Base-by-base conservation (phyloP, 805 yeast species). In the Maudiozyma turicensis region DNA sequence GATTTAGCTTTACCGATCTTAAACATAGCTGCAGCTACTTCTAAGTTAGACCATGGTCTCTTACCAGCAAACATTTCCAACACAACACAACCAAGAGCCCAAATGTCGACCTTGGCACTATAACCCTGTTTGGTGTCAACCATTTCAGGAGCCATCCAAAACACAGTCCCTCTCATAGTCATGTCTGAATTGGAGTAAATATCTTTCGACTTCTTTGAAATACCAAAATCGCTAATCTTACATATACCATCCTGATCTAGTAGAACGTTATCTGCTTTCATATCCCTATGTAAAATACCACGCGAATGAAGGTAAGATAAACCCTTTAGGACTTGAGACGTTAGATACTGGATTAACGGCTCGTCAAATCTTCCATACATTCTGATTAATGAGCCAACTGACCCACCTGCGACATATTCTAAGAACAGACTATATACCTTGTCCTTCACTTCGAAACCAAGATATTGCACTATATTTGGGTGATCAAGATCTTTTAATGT, bases 131-230 rank as follows among this genome's bases (percentile, higher is more conserved):
- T 82, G 50, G 87, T 88, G 63, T 89, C 91, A 46, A 93, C 89
- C 54, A 95, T 96, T 63, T 93, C 99, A 0, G 99, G 99, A 0
- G 99, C 99, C 99, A 93, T 93, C 99, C 99, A 93, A 65, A 90
- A 93, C 1, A 95, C 88, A 0, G 99, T 90, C 28, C 99, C 99
- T 67, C 95, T 96, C 95, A 87, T 88, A 10, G 97, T 90, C 95
- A 90, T 86, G 48, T 88, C 96, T 4, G 96, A 88, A 64, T 93
- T 89, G 32, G 86, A 82, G 64, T 93, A 91, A 28, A 91, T 86
- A 62, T 93, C 90, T 43, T 81, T 77, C 10, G 88, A 80, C 59
- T 81, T 80, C 64, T 88, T 90, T 40, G 97, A 89, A 47, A 93
- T 93, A 43, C 99, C 99, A 70, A 93, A 93, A 66, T 93, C 99